A percentile compares a stretch with the other conserved stretches of the same genome.
phyloP scores from a whole-genome alignment of 2,329 filamentous ascomycete species.

The Rutstroemia sp. region DNA sequence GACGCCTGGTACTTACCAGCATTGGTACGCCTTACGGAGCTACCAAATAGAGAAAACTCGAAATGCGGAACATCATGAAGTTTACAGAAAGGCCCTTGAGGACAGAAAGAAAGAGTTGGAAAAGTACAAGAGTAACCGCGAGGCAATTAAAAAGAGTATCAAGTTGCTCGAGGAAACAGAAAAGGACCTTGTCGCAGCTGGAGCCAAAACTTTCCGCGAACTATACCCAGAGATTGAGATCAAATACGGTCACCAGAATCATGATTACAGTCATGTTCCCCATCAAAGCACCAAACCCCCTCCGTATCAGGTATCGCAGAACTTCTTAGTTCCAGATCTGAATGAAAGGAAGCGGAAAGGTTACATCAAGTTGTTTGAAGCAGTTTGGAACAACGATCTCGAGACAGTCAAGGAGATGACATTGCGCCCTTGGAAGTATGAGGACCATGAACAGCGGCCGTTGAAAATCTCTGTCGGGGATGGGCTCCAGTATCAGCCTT shows the following conservation, averaged over 20 bases:
- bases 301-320: slow-evolving; percentile 17
- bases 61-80: slow-evolving; percentile 28
- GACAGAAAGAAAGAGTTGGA: slow-evolving; percentile 27
- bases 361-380: slow-evolving; percentile 65
- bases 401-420: slow-evolving; percentile 59
- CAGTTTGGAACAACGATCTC: slow-evolving; percentile 64
- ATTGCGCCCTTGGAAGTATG: slow-evolving; percentile 46
- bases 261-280: neutral
- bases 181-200: slow-evolving; percentile 43
- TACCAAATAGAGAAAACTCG: slow-evolving; percentile 11
- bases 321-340: slow-evolving; percentile 31
- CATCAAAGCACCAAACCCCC: neutral
- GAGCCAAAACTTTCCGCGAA: slow-evolving; percentile 60
- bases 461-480: slow-evolving; percentile 58
- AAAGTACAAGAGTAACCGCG: slow-evolving; percentile 42
- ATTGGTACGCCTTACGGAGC: slow-evolving; percentile 28
- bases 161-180: slow-evolving; percentile 49
- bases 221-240: slow-evolving; percentile 46
- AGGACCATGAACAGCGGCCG: slow-evolving; percentile 46
- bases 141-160: slow-evolving; percentile 45
- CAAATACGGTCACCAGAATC: neutral
- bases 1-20: slow-evolving; percentile 49
- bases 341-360: slow-evolving; percentile 47
- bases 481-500: slow-evolving; percentile 39
- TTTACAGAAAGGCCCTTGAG: slow-evolving; percentile 30